A percentile compares a stretch with the other conserved stretches of the same genome.
Conservation (phyloP, 148 eudicot genomes). For the Chenopodium quinoa region DNA sequence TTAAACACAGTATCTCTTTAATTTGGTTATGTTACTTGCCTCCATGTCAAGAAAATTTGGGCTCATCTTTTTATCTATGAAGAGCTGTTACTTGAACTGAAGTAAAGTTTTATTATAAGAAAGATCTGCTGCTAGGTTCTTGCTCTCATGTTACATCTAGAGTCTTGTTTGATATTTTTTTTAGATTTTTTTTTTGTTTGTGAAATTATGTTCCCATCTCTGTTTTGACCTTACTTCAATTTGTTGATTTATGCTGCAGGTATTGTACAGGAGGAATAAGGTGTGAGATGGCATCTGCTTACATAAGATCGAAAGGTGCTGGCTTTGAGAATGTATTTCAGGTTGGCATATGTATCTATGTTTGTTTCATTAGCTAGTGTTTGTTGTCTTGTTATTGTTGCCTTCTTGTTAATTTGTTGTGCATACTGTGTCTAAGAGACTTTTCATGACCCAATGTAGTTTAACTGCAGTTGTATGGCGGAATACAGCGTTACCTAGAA, state of each 20-base stretch:
- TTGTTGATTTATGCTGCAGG: constrained; percentile 41
- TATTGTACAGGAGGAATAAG: constrained; percentile 99
- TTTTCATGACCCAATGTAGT: neutral
- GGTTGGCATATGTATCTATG: constrained; percentile 35
- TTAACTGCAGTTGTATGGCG: constrained; percentile 77
- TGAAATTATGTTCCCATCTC: neutral
- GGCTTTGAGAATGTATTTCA: constrained; percentile 98
- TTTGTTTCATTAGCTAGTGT: neutral
- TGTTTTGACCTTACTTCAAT: neutral
- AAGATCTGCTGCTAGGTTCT: neutral
- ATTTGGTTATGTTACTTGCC: neutral
- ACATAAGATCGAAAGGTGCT: constrained; percentile 85
- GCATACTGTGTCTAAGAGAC: neutral
- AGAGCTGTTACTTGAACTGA: neutral
- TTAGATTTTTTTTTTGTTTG: neutral
- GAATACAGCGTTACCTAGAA: constrained; percentile 91
- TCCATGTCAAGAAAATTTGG: neutral
- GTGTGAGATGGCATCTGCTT: constrained; percentile 99
- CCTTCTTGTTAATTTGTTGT: constrained; percentile 1
- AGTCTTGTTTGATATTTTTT: neutral
- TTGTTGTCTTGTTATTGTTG: neutral
- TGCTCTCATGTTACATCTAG: neutral
- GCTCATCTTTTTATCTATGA: neutral
- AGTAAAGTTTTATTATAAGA: neutral
- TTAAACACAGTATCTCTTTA: neutral